Conservation (phyloP, 352 stramenopile species). For the Pythium brachiatum region DNA sequence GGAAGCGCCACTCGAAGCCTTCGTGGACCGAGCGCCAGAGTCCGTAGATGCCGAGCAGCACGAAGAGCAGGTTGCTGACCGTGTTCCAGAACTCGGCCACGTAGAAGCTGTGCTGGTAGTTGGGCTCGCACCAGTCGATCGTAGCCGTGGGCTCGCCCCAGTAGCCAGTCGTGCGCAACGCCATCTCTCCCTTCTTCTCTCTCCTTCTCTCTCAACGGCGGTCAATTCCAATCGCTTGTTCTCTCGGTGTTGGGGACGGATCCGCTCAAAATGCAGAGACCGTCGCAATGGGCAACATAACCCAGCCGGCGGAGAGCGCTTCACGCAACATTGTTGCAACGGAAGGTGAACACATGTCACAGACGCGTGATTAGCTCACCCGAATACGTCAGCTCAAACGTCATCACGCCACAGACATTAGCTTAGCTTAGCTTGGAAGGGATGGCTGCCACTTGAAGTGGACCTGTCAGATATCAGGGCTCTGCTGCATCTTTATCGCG, state of each 20-base stretch:
- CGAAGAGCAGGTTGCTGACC: slow-evolving; percentile 76
- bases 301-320: background rate
- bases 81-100: slow-evolving; percentile 90
- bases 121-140: slow-evolving; percentile 87
- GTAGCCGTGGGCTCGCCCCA: slow-evolving; percentile 75
- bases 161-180: slow-evolving; percentile 30
- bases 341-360: background rate
- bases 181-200: background rate
- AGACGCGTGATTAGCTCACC: background rate
- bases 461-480: background rate
- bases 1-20: slow-evolving; percentile 75
- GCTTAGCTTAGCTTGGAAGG: background rate
- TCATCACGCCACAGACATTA: background rate
- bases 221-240: background rate
- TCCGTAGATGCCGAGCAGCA: slow-evolving; percentile 72
- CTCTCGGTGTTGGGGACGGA: no score
- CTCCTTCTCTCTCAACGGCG: background rate
- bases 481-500: background rate
- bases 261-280: background rate
- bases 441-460: no score
- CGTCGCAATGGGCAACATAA: background rate
- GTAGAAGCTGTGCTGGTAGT: slow-evolving; percentile 79
- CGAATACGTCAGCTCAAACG: background rate
- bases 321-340: background rate
- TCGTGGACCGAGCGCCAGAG: slow-evolving; percentile 62